Evolutionary conservation across 1,139 yeast genomes (phyloP).

Genomic region (Candida buenavistaensis): DNA sequence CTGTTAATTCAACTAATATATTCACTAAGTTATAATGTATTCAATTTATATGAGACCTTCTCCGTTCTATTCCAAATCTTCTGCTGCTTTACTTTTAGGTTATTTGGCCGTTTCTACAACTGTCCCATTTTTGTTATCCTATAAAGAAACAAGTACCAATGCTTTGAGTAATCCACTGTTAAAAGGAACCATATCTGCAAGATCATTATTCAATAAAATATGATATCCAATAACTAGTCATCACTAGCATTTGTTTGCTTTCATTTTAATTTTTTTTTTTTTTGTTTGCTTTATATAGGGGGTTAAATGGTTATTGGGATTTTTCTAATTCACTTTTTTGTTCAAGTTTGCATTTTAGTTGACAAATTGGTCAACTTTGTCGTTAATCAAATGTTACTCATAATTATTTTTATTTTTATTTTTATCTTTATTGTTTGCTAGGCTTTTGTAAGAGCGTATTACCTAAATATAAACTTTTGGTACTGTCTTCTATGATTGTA

Average conservation of each 20-base stretch:
- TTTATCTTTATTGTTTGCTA: too few species aligned
- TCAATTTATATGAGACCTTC: conserved; percentile 16
- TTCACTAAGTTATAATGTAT: conserved; percentile 12
- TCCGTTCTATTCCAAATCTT: conserved; percentile 14
- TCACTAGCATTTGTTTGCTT: background rate
- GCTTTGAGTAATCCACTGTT: conserved; percentile 11
- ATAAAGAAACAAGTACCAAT: conserved; percentile 32
- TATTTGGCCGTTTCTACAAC: conserved; percentile 45
- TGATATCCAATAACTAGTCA: conserved; percentile 12
- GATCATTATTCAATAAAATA: conserved; percentile 43
- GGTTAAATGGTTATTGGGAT: background rate
- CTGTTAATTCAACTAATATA: too few species aligned
- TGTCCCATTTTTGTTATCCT: conserved; percentile 43
- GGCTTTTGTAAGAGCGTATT: too few species aligned
- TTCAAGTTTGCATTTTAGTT: background rate
- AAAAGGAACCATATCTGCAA: conserved; percentile 39
- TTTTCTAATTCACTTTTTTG: background rate
- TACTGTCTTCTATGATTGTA: too few species aligned
- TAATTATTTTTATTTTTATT: too few species aligned
- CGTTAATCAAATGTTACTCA: too few species aligned
- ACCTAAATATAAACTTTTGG: too few species aligned
- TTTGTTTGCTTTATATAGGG: too few species aligned
- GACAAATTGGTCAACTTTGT: background rate
- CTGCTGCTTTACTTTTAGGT: conserved; percentile 35
- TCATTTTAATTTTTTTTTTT: too few species aligned